These are phyloP conservation scores for Striga hermonthica DNA, from an alignment of 305 asterid genomes.

Conservation along the genomic window DNA sequence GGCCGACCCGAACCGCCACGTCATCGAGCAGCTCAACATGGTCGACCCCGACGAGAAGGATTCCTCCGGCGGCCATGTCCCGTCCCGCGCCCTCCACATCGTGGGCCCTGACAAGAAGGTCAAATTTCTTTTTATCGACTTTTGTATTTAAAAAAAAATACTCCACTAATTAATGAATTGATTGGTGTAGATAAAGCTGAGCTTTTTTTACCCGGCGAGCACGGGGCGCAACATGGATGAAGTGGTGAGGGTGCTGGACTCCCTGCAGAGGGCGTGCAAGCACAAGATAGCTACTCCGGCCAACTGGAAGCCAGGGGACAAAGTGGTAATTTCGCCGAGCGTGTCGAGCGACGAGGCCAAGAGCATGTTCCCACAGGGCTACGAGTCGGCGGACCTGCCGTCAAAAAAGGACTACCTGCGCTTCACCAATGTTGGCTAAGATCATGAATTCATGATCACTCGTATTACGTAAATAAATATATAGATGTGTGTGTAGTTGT, in stretches of 20 bases:
- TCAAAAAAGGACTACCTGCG: slow-evolving; percentile 69
- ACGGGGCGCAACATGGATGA: slow-evolving; percentile 90
- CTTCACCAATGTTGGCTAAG: slow-evolving; percentile 42
- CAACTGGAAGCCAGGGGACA: slow-evolving; percentile 74
- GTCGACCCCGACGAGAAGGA: slow-evolving; percentile 74
- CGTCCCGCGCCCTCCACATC: slow-evolving; percentile 81
- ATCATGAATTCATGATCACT: neutral
- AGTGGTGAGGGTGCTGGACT: slow-evolving; percentile 68
- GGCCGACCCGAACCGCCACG: slow-evolving; percentile 53
- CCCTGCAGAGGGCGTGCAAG: slow-evolving; percentile 51
- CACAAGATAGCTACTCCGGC: slow-evolving; percentile 75
- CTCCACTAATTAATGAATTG: too few relatives aligned
- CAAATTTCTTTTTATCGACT: neutral
- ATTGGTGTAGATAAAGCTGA: slow-evolving; percentile 49
- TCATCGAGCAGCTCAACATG: slow-evolving; percentile 78
- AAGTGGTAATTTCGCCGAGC: slow-evolving; percentile 53
- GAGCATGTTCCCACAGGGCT: slow-evolving; percentile 61
- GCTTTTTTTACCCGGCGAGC: slow-evolving; percentile 75
- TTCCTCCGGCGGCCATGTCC: slow-evolving; percentile 42
- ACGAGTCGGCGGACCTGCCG: slow-evolving; percentile 46
- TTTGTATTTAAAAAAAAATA: too few relatives aligned
- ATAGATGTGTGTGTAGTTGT: too few relatives aligned
- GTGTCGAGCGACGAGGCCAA: slow-evolving; percentile 57
- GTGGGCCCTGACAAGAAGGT: slow-evolving; percentile 72
- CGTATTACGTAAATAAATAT: too few relatives aligned